Percentiles rank a stretch among this genome's conserved stretches.
Conservation (phyloP, 1,284 basidiomycete genomes). For the Cerioporus squamosus region DNA sequence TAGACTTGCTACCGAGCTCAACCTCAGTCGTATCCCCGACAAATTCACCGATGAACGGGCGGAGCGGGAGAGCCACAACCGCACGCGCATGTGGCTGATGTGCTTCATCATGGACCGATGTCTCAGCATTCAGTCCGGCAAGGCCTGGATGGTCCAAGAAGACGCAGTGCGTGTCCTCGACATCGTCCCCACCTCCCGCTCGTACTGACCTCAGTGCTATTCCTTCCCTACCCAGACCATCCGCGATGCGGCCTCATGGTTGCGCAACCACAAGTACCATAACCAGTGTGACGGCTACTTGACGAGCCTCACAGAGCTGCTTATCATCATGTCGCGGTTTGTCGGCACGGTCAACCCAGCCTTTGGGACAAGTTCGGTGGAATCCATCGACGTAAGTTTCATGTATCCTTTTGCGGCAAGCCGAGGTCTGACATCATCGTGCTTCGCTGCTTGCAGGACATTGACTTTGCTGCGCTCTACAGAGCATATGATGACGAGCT, state of each 20-base stretch:
- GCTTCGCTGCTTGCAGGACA: constrained; percentile 20
- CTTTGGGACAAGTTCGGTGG: constrained; percentile 23
- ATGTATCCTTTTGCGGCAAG: constrained; percentile 11
- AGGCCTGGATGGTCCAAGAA: constrained; percentile 48
- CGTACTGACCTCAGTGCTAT: background rate
- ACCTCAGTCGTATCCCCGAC: constrained; percentile 43
- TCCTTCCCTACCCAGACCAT: constrained; percentile 25
- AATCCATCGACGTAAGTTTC: constrained; percentile 20
- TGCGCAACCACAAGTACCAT: constrained; percentile 33
- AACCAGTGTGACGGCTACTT: constrained; percentile 34
- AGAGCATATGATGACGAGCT: constrained; percentile 33
- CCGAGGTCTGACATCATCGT: constrained; percentile 13
- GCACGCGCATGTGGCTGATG: constrained; percentile 50
- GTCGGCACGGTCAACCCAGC: constrained; percentile 25
- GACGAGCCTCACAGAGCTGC: constrained; percentile 35
- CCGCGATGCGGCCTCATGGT: constrained; percentile 27
- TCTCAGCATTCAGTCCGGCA: constrained; percentile 49
- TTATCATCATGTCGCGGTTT: constrained; percentile 38
- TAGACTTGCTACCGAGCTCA: constrained; percentile 49
- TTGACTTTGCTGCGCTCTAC: constrained; percentile 28
- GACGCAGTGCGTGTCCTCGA: constrained; percentile 36
- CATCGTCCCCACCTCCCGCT: background rate
- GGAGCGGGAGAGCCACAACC: constrained; percentile 50
- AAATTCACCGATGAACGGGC: constrained; percentile 40
- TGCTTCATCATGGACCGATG: constrained; percentile 51